Evolutionary conservation across 73 alveolate species (phyloP).

Genomic region (Blepharisma japonicum): DNA sequence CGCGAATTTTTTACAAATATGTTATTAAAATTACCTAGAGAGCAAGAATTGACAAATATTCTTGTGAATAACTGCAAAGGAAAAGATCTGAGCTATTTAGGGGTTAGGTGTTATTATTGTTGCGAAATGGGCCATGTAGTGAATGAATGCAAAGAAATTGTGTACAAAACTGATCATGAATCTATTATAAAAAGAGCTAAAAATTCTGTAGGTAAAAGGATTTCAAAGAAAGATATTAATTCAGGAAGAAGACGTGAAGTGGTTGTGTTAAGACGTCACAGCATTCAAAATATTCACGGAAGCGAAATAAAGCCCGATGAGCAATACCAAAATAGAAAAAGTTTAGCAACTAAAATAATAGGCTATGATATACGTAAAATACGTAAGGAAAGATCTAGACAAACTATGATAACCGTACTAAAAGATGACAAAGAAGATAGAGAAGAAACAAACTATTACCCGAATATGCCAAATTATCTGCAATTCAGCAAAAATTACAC

Average conservation of each 20-base stretch:
- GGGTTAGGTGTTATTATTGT: constrained; percentile 11
- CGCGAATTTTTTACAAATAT: not conserved
- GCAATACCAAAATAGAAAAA: too few relatives aligned
- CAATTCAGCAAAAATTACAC: too few relatives aligned
- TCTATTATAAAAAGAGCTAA: constrained; percentile 9
- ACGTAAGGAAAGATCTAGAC: too few relatives aligned
- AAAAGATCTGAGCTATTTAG: not conserved
- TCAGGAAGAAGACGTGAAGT: not conserved
- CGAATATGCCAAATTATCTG: too few relatives aligned
- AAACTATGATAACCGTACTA: too few relatives aligned
- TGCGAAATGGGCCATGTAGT: constrained; percentile 16
- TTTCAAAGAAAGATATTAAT: not conserved
- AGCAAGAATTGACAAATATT: constrained; percentile 9
- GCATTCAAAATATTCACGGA: too few relatives aligned
- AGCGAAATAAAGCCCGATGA: too few relatives aligned
- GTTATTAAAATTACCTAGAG: not conserved
- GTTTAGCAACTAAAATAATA: too few relatives aligned
- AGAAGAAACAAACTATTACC: too few relatives aligned
- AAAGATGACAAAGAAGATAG: too few relatives aligned
- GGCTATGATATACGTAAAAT: too few relatives aligned
- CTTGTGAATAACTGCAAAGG: not conserved
- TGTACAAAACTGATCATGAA: not conserved
- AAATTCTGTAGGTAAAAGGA: not conserved
- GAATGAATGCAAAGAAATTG: not conserved
- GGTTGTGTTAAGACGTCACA: too few relatives aligned